Base-by-base conservation (phyloP, 768 basidiomycete species). In the Termitomyces sp. region DNA sequence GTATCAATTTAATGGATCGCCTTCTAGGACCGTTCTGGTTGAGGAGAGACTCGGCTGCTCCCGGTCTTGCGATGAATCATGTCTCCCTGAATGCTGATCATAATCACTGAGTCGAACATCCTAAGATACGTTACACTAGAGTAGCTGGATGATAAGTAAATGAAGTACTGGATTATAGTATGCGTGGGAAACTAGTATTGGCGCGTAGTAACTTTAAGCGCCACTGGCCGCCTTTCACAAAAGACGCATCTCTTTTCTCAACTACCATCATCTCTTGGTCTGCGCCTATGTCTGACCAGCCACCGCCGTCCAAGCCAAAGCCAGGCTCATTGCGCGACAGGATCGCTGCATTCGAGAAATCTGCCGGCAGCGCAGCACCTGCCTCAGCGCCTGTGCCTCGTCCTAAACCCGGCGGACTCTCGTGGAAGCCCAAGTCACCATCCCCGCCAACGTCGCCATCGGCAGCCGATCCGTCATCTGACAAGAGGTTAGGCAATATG, bases 281-380 rank as follows among this genome's bases (percentile, higher is more conserved):
- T 35, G 38, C 31, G 25, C 44, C 25, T 58, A 88, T 89, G 87
- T 82, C 85, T 66, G 85, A 86, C 70, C 74, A 79, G 59, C 59
- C 79, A 14, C 69, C 81, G 9, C 78, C 84, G 4, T 77, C 84
- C 34, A 86, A 81, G 63, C 82, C 82, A 40, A 90, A 90, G 68
- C 78, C 80, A 12, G 88, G 89, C 40, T 93, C 92, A 8, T 75
- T 94, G 69, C 85, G 88, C 66, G 92, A 94, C 75, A 84, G 91
- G 67, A 94, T 94, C 71, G 91, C 91, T 14, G 90, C 89, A 12
- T 93, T 94, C 69, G 91, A 94, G 79, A 84, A 85, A 66, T 80
- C 82, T 46, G 72, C 79, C 54, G 66, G 73, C 16, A 54, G 77
- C 9, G 16, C 61, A 41, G 56, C 68, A 43, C 41, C 72, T 16